A percentile compares a stretch with the other conserved stretches of the same genome.
Conservation (phyloP, 768 basidiomycete genomes). For the Mycena latifolia region DNA sequence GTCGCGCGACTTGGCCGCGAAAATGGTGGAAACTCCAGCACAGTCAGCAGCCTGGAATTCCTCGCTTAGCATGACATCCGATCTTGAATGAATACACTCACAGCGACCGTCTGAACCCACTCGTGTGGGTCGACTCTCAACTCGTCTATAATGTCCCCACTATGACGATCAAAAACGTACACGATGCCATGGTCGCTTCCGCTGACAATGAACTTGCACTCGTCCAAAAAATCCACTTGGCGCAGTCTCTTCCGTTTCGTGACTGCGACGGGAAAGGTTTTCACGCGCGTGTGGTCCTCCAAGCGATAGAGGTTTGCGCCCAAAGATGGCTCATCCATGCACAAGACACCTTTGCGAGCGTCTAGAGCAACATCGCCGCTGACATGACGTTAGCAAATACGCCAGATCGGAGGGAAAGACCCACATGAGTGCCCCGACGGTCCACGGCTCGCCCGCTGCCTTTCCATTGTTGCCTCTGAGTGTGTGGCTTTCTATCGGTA, state of each 20-base stretch:
- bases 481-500: conserved; percentile 28
- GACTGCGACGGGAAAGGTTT: conserved; percentile 27
- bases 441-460: conserved; percentile 17
- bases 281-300: conserved; percentile 19
- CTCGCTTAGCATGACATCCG: conserved; percentile 14
- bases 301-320: conserved; percentile 24
- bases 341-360: conserved; percentile 21
- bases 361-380: conserved; percentile 29
- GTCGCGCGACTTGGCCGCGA: conserved; percentile 28
- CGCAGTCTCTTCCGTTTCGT: conserved; percentile 26
- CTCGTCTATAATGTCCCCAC: conserved; percentile 20
- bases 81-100: conserved; percentile 19
- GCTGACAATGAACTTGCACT: conserved; percentile 30
- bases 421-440: conserved; percentile 35
- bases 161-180: conserved; percentile 33
- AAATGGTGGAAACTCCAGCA: conserved; percentile 22
- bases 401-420: conserved; percentile 18
- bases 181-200: conserved; percentile 38
- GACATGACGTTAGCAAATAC: conserved; percentile 9
- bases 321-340: conserved; percentile 29
- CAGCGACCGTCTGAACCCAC: conserved; percentile 30
- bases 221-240: conserved; percentile 30
- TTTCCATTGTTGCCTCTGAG: conserved; percentile 31
- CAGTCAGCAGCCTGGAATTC: conserved; percentile 26
- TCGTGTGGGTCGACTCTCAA: conserved; percentile 28